These are phyloP conservation scores for Apiotrichum akiyoshidainum DNA, from an alignment of 1,284 basidiomycete genomes.

Conservation along the genomic window DNA sequence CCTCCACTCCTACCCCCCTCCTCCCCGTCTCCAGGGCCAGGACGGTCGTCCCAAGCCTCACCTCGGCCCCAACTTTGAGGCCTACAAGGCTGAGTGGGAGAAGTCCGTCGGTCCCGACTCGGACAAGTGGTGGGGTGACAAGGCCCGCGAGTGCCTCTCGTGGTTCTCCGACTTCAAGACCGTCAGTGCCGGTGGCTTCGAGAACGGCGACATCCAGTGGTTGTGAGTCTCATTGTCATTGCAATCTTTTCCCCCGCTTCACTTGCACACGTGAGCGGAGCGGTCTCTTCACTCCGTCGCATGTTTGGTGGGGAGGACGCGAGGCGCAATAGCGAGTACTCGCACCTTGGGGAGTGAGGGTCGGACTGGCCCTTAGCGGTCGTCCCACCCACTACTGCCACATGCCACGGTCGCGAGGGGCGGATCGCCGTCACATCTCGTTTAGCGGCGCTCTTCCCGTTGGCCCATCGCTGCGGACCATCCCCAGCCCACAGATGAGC, in stretches of 20 bases:
- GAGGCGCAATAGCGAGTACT: neutral
- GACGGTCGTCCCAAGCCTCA: slow-evolving; percentile 56
- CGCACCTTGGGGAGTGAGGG: slow-evolving; percentile 4
- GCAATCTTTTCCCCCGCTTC: too few species aligned
- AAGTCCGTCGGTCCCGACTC: slow-evolving; percentile 70
- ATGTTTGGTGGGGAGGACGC: too few species aligned
- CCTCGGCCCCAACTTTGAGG: slow-evolving; percentile 68
- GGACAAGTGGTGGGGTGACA: slow-evolving; percentile 84
- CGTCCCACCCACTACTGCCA: neutral
- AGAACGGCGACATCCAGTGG: slow-evolving; percentile 87
- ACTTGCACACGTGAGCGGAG: too few species aligned
- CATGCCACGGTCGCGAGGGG: too few species aligned
- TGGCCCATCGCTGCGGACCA: too few species aligned
- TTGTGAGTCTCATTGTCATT: slow-evolving; percentile 56
- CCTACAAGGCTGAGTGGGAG: slow-evolving; percentile 66
- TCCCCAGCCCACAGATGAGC: too few species aligned
- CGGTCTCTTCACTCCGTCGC: too few species aligned
- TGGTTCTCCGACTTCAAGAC: slow-evolving; percentile 93
- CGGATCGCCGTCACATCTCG: neutral
- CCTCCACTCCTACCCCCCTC: slow-evolving; percentile 41
- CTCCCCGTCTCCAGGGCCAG: slow-evolving; percentile 38
- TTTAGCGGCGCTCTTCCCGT: neutral
- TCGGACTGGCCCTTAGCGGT: neutral
- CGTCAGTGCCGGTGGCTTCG: slow-evolving; percentile 79
- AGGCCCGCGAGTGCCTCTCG: slow-evolving; percentile 73